Evolutionary conservation across 257 asterid species (phyloP), one percentile per base, ranked within the genome.

Genomic region (Plantago elongata): DNA sequence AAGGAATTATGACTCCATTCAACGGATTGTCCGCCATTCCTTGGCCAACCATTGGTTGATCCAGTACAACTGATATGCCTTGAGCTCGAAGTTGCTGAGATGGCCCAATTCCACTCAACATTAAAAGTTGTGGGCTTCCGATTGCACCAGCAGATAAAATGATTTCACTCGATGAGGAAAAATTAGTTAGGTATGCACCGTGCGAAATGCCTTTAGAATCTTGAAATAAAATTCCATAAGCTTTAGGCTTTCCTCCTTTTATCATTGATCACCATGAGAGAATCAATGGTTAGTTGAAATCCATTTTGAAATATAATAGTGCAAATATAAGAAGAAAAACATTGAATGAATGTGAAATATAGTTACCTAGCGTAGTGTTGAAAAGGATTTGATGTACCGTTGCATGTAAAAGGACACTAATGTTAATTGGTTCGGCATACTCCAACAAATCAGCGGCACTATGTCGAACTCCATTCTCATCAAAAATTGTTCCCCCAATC

Each of bases 21-120:
- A 76, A 66, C n/a, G 98, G 94, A 52, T 91, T 91, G 59, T 91
- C 98, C 0, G 90, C 63, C 91, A 91, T 81, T 38, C 86, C 94
- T 15, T 76, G 84, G 27, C 98, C 96, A 64, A 91, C 94, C 81
- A 76, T 58, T 11, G 89, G 84, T 9, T 84, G 85, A 62, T 81
- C 69, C 63, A 75, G 9, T 34, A 75, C 45, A 0, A 73, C 67
- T 3, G 9, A 11, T 13, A 78, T 68, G 14, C 54, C 63, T 0
- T 55, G 70, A 62, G 78, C 76, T 64, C 0, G 29, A 0, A 81
- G 78, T 3, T 65, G 49, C 1, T 16, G 72, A 61, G 68, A 78
- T 16, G 82, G 81, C 64, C 81, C 83, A 10, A 81, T 75, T 12
- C 98, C 95, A 16, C 95, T 90, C 43, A 90, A 17, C 95, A 90